Percentiles rank a stretch among this genome's conserved stretches.
These are phyloP conservation scores for Carex cristatella DNA, from an alignment of 176 grass and related monocot genomes.

Conservation along the genomic window DNA sequence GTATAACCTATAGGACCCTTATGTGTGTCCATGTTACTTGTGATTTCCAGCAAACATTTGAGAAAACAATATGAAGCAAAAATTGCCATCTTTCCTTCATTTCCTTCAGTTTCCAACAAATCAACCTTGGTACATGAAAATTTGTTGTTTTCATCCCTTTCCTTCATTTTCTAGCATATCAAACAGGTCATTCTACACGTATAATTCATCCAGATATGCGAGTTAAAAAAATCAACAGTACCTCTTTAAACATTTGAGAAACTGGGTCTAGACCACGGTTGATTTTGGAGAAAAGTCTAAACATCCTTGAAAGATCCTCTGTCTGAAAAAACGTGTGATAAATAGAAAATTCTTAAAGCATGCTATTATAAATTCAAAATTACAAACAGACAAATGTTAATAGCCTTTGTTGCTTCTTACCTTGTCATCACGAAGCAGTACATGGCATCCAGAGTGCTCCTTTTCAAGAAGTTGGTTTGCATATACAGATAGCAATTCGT, in stretches of 20 bases:
- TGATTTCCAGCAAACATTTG: no score
- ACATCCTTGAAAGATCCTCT: conserved; percentile 91
- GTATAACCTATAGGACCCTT: background rate
- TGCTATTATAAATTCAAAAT: background rate
- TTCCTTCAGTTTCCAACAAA: no score
- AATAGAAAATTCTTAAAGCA: background rate
- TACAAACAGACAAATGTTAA: conserved; percentile 14
- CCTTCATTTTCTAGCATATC: no score
- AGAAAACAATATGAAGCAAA: no score
- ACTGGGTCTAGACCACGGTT: conserved; percentile 75
- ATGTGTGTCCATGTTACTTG: no score
- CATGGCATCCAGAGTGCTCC: conserved; percentile 89
- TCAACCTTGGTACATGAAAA: no score
- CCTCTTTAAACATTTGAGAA: conserved; percentile 91
- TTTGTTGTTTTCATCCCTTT: no score
- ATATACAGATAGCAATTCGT: conserved; percentile 80
- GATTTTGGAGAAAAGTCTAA: conserved; percentile 80
- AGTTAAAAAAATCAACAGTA: conserved; percentile 18
- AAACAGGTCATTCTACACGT: background rate
- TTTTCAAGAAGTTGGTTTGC: conserved; percentile 84
- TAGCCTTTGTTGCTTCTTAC: conserved; percentile 27
- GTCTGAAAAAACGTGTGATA: conserved; percentile 38
- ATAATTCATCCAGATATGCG: background rate
- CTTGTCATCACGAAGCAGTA: conserved; percentile 89
- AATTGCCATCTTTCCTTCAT: no score